Evolutionary conservation across 106 monocot species (phyloP), one percentile per base, ranked within the genome.

Genomic region (Cymbidium sinense): DNA sequence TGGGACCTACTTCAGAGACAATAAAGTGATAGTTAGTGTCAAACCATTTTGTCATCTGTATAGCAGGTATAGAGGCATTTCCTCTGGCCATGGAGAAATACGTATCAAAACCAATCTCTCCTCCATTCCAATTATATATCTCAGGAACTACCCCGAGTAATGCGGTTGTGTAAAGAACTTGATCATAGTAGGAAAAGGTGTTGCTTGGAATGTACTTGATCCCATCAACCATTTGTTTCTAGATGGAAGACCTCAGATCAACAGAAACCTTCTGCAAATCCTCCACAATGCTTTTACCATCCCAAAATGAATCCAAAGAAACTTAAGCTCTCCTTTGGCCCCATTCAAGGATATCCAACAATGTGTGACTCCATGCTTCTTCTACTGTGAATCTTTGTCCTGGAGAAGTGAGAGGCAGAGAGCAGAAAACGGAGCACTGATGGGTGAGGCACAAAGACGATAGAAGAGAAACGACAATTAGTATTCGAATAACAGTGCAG

Each of bases 71-170:
- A 61, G 81, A 69, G 10, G 81, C 81, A 81, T 81, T 81, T 50
- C 81, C 81, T 30, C 81, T 81, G 9, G 76, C 81, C 75, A 81
- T 81, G 3, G 81, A 81, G 43, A 81, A 81, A 65, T 69, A 81
- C 7, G 74, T 74, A 28, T 81, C 81, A 76, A 81, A 81, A 33
- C 69, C 75, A 69, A 81, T 81, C 76, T 81, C 76, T 12, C 76
- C 81, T 28, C 81, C 76, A 27, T 64, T 76, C 67, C 67, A 81
- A 18, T 64, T 62, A 70, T 81, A 81, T 81, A 75, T 75, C 23
- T 83, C 79, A 34, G 91, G 88, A 81, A 91, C 91, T 20, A 86
- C 91, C 67, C 88, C 91, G 33, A 91, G 86, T 88, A 91, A 86
- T 1, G 86, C 88, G 3, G 91, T 88, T 4, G 91, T 88, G 71